These are phyloP conservation scores for Paspalum vaginatum DNA, from an alignment of 176 grass and related monocot species.

Conservation along the genomic window DNA sequence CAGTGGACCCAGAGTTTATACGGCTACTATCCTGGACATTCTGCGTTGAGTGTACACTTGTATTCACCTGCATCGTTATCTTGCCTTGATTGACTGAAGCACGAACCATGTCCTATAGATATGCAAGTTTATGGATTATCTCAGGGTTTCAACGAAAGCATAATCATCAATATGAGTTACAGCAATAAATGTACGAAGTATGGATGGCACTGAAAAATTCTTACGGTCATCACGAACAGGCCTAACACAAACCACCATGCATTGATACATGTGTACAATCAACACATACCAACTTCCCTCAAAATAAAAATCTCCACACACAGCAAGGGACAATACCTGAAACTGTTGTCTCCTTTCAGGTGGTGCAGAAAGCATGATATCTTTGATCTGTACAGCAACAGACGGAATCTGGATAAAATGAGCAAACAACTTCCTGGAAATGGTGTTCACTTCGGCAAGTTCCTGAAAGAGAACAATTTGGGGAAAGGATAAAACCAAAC, in stretches of 20 bases:
- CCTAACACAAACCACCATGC: conserved; percentile 18
- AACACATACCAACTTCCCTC: conserved; percentile 8
- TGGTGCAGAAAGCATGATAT: conserved; percentile 79
- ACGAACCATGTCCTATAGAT: conserved; percentile 84
- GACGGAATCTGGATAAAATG: conserved; percentile 95
- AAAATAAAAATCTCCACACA: background rate
- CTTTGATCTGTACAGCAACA: conserved; percentile 76
- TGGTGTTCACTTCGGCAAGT: conserved; percentile 75
- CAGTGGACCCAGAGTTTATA: conserved; percentile 37
- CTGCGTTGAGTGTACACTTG: conserved; percentile 41
- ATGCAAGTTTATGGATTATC: conserved; percentile 23
- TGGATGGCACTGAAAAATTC: conserved; percentile 7
- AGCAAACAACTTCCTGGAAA: conserved; percentile 70
- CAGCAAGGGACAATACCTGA: conserved; percentile 63
- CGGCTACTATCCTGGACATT: conserved; percentile 44
- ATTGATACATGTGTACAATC: conserved; percentile 5
- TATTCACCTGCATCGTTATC: conserved; percentile 43
- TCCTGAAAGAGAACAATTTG: conserved; percentile 53
- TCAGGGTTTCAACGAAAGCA: conserved; percentile 5
- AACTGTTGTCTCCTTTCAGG: conserved; percentile 63
- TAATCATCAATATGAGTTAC: background rate
- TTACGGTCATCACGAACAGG: conserved; percentile 26
- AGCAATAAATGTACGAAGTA: conserved; percentile 1
- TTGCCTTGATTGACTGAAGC: conserved; percentile 75
- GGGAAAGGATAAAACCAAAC: conserved; percentile 17